Base-by-base conservation (phyloP, 495 filamentous ascomycete genomes). In the Penicillium turbatum region DNA sequence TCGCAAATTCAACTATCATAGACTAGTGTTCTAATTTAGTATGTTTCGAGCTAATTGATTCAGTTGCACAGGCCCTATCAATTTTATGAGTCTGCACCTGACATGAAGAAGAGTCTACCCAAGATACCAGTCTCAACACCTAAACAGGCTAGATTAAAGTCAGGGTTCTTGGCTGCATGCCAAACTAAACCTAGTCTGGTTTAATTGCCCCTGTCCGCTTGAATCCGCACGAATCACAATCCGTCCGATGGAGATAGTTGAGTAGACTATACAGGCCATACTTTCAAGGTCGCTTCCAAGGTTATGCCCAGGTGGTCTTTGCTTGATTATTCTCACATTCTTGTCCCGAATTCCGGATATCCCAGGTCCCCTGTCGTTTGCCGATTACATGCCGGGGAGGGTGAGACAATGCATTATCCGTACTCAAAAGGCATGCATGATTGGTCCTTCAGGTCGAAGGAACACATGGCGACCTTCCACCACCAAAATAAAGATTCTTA, bases 291-390 rank as follows among this genome's bases (percentile, higher is more conserved):
- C 35, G 47, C 15, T 50, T 41, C 30, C 19, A 13, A 10, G n/a
- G n/a, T n/a, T 24, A 24, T 24, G 21, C 21, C 21, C 21, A 24
- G 21, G 21, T 24, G 21, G 21, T 24, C 21, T 24, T n/a, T 43
- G 17, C 21, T 34, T 51, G 38, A 54, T 50, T 48, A 44, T 32
- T 49, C 31, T 49, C 29, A 39, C 63, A 66, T 66, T 66, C 63
- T 57, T 41, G 16, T n/a, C 17, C 32, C 42, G 34, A 40, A 63
- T 66, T 59, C 62, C 48, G 48, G 9, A n/a, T 40, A 55, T 59
- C 59, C 44, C 53, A 7, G 11, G 13, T 40, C 15, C 19, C 11
- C 55, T 40, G 62, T 57, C 59, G 62, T 16, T 42, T 34, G 21
- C 44, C 35, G 38, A 40, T 45, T 41, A 45, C 63, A 65, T 63